Percentiles rank a stretch among this genome's conserved stretches.
Conservation (phyloP, 2,329 filamentous ascomycete species). For the Neophaeococcomyces mojaviensis region DNA sequence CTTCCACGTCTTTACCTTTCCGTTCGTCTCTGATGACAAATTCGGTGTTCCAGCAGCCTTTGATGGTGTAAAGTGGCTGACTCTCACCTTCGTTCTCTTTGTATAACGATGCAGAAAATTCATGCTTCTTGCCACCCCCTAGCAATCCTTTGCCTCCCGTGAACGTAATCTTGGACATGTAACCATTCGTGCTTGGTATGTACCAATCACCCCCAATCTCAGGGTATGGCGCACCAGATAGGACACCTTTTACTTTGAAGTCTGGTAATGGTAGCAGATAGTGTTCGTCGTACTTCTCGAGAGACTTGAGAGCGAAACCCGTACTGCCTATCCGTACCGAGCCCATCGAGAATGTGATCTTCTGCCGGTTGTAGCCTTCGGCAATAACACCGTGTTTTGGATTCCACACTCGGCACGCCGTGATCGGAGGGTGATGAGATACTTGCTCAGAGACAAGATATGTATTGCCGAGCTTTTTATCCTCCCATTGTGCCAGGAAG, state of each 20-base stretch:
- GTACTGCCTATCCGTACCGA: slow-evolving; percentile 42
- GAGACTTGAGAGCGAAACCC: slow-evolving; percentile 17
- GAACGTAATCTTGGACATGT: slow-evolving; percentile 18
- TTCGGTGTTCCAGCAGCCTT: slow-evolving; percentile 40
- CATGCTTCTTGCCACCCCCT: slow-evolving; percentile 27
- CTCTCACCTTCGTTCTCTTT: slow-evolving; percentile 9
- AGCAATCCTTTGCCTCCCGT: slow-evolving; percentile 13
- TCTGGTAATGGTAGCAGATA: slow-evolving; percentile 20
- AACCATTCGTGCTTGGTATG: slow-evolving; percentile 20
- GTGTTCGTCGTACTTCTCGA: slow-evolving; percentile 16
- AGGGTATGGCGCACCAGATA: slow-evolving; percentile 43
- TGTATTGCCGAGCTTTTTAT: slow-evolving; percentile 22
- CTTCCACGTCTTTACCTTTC: slow-evolving; percentile 45
- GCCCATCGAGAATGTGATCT: slow-evolving; percentile 47
- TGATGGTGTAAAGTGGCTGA: slow-evolving; percentile 16
- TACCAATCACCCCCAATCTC: slow-evolving; percentile 20
- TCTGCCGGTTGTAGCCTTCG: slow-evolving; percentile 21
- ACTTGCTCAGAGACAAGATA: slow-evolving; percentile 22
- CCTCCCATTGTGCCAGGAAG: slow-evolving; percentile 19
- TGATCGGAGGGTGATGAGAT: slow-evolving; percentile 24
- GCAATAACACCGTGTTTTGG: slow-evolving; percentile 16
- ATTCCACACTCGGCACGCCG: slow-evolving; percentile 22
- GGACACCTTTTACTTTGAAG: slow-evolving; percentile 21
- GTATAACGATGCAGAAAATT: slow-evolving; percentile 18
- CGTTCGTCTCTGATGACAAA: slow-evolving; percentile 70